These are phyloP conservation scores for Haplosporangium gracile DNA, from an alignment of 192 early-diverging fungal species.

Conservation along the genomic window DNA sequence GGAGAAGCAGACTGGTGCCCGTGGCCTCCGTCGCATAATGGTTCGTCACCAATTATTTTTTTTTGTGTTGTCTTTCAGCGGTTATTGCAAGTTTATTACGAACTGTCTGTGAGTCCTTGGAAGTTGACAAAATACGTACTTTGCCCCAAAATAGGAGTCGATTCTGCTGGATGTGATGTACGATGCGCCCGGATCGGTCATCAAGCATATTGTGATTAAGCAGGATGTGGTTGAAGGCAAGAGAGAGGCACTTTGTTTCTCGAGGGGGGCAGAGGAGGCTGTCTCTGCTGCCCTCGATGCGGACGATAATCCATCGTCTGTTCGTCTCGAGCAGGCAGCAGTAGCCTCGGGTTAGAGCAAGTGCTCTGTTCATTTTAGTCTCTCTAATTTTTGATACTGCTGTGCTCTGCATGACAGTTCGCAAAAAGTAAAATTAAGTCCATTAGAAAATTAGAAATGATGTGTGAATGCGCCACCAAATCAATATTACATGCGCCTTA, in stretches of 20 bases:
- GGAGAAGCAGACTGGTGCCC: constrained; percentile 85
- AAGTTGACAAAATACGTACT: background rate
- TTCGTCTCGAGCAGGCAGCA: background rate
- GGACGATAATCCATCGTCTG: background rate
- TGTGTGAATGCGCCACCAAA: too few relatives aligned
- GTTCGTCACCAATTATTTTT: constrained; percentile 24
- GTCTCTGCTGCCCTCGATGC: constrained; percentile 19
- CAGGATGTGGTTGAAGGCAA: constrained; percentile 69
- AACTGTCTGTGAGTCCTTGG: background rate
- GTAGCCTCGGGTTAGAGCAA: background rate
- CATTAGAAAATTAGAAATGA: too few relatives aligned
- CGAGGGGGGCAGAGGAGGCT: constrained; percentile 27
- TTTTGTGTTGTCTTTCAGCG: background rate
- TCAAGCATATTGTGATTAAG: constrained; percentile 77
- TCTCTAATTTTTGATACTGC: too few relatives aligned
- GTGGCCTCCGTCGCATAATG: constrained; percentile 87
- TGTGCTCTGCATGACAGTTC: too few relatives aligned
- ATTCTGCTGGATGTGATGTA: constrained; percentile 82
- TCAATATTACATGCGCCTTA: too few relatives aligned
- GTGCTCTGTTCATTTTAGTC: background rate
- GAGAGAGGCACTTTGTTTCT: constrained; percentile 72
- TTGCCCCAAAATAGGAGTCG: constrained; percentile 63
- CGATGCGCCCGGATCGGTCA: constrained; percentile 77
- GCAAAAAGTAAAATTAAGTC: too few relatives aligned
- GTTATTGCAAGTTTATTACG: background rate